Evolutionary conservation across 352 stramenopile species (phyloP).

Genomic region (Vaucheria bursata): DNA sequence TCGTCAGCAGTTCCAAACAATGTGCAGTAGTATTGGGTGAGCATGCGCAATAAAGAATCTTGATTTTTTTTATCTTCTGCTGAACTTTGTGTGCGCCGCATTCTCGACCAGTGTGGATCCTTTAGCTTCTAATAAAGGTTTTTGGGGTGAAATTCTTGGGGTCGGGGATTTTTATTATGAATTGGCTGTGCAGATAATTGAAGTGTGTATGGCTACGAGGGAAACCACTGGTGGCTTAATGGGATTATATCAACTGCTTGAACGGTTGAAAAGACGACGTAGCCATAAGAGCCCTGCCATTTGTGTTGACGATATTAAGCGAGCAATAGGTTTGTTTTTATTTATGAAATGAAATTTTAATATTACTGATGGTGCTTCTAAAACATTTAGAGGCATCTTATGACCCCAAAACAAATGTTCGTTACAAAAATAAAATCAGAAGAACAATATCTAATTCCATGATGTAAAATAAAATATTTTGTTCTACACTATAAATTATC

Average conservation of each 20-base stretch:
- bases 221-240: conserved; percentile 76
- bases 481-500: too few species aligned
- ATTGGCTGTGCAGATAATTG: conserved; percentile 95
- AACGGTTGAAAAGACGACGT: conserved; percentile 23
- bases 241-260: conserved; percentile 50
- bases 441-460: too few species aligned
- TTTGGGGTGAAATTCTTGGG: conserved; percentile 91
- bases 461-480: too few species aligned
- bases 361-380: too few species aligned
- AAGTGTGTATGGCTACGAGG: conserved; percentile 88
- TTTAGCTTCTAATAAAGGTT: conserved; percentile 90
- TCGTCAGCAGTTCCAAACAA: conserved; percentile 81
- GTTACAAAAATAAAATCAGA: too few species aligned
- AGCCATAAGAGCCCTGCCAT: conserved; percentile 22
- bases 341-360: too few species aligned
- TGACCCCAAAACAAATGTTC: too few species aligned
- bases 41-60: too few species aligned
- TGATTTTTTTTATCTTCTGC: too few species aligned
- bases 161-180: conserved; percentile 99
- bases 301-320: conserved; percentile 26
- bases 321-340: conserved; percentile 13
- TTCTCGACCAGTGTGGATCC: conserved; percentile 65
- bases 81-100: too few species aligned
- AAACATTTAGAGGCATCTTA: too few species aligned
- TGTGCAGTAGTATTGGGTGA: conserved; percentile 85